Evolutionary conservation across 2,329 filamentous ascomycete genomes (phyloP).

Genomic region (Alternaria ventricosa): DNA sequence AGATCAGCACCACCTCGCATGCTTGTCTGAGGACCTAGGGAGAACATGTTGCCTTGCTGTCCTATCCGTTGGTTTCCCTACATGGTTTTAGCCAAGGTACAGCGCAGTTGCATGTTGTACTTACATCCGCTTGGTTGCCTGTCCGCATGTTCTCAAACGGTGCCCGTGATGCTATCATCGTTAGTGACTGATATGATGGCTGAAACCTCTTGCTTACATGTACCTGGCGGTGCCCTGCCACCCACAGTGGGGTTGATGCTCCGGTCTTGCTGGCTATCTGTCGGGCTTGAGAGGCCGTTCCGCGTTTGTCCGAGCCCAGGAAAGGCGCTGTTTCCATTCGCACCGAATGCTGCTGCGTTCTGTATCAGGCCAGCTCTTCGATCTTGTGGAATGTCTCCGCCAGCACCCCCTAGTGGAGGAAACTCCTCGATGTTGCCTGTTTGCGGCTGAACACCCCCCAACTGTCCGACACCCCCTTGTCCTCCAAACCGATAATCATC

Average conservation of each 20-base stretch:
- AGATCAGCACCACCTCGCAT: constrained; percentile 28
- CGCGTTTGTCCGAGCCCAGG: constrained; percentile 52
- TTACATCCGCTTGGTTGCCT: constrained; percentile 42
- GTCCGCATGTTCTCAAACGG: constrained; percentile 42
- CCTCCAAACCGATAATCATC: constrained; percentile 65
- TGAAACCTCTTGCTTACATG: constrained; percentile 19
- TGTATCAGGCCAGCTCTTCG: constrained; percentile 59
- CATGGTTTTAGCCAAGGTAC: constrained; percentile 9
- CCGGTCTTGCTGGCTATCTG: constrained; percentile 46
- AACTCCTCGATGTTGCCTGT: constrained; percentile 67
- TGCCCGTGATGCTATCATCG: constrained; percentile 32
- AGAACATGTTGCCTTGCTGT: constrained; percentile 39
- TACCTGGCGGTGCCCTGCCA: constrained; percentile 34
- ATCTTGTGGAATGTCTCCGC: constrained; percentile 59
- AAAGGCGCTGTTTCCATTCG: constrained; percentile 47
- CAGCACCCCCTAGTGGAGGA: constrained; percentile 63
- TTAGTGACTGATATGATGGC: constrained; percentile 12
- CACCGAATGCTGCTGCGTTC: constrained; percentile 54
- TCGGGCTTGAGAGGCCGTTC: constrained; percentile 51
- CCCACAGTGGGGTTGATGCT: constrained; percentile 39
- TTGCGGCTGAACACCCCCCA: constrained; percentile 59
- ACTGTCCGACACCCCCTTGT: constrained; percentile 60
- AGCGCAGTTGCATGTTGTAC: not conserved
- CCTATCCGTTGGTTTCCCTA: constrained; percentile 36
- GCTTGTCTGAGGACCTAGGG: constrained; percentile 38